Conservation (phyloP, 306 rosid species). For the Vachellia collinsii region DNA sequence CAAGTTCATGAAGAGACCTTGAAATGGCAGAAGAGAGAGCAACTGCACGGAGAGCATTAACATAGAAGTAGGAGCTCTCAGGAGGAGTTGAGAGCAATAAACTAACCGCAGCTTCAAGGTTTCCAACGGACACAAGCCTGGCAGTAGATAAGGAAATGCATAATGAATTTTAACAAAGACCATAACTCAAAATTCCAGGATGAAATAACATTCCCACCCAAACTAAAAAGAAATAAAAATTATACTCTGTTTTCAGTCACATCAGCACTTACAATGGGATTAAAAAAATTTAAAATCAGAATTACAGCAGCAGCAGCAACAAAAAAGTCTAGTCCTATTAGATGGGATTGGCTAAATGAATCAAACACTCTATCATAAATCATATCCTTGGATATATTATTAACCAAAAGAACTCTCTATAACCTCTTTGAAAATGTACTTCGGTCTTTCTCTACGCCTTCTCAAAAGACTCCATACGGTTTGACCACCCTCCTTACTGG, state of each 20-base stretch:
- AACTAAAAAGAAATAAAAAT: constrained; percentile 16
- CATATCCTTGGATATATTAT: too few species aligned
- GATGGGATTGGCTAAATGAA: too few species aligned
- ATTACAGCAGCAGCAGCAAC: too few species aligned
- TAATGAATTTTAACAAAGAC: not conserved
- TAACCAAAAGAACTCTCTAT: too few species aligned
- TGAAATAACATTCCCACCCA: constrained; percentile 39
- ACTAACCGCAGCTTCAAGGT: constrained; percentile 93
- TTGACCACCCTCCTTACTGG: too few species aligned
- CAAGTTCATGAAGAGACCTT: constrained; percentile 91
- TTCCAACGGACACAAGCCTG: constrained; percentile 93
- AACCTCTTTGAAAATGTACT: too few species aligned
- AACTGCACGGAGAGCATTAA: constrained; percentile 95
- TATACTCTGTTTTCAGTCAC: constrained; percentile 22
- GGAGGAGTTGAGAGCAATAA: constrained; percentile 95
- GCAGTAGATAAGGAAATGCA: constrained; percentile 32
- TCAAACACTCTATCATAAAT: too few species aligned
- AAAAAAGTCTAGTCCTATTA: too few species aligned
- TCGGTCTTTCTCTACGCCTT: too few species aligned
- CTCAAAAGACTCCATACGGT: too few species aligned
- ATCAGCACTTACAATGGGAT: constrained; percentile 9
- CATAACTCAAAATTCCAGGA: not conserved
- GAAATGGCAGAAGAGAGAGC: constrained; percentile 98
- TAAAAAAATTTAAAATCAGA: not conserved
- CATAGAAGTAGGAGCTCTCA: constrained; percentile 90